These are phyloP conservation scores for Trapa bicornis DNA, from an alignment of 345 rosid species.

Conservation along the genomic window DNA sequence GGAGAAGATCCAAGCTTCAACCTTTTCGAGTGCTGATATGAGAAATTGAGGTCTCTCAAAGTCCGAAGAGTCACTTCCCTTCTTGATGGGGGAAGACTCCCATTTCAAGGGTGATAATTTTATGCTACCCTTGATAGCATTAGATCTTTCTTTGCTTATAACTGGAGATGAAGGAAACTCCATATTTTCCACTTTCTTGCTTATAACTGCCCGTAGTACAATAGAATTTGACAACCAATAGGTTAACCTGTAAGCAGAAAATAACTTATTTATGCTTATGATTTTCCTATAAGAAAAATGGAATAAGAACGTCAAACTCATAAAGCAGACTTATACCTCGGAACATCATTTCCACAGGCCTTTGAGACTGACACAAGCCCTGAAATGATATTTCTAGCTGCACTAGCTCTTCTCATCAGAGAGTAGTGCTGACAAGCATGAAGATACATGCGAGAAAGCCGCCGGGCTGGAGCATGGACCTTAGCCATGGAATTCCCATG, in stretches of 20 bases:
- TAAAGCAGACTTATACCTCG: conserved; percentile 40
- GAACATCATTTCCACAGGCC: conserved; percentile 93
- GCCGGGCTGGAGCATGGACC: conserved; percentile 94
- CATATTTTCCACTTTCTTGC: conserved; percentile 27
- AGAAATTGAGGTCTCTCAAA: conserved; percentile 54
- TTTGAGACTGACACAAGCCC: conserved; percentile 74
- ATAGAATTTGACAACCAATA: conserved; percentile 90
- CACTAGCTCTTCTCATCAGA: conserved; percentile 52
- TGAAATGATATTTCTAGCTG: conserved; percentile 71
- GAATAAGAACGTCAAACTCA: neutral
- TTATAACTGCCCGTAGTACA: conserved; percentile 55
- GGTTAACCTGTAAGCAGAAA: conserved; percentile 45
- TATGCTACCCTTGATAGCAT: conserved; percentile 24
- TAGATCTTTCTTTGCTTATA: conserved; percentile 20
- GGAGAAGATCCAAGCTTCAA: conserved; percentile 92
- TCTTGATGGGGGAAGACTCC: conserved; percentile 37
- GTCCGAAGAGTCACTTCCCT: conserved; percentile 25
- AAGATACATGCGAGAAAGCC: conserved; percentile 78
- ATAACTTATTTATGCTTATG: neutral
- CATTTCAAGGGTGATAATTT: conserved; percentile 38
- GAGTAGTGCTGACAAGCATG: conserved; percentile 46
- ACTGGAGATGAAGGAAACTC: conserved; percentile 25
- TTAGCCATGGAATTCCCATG: conserved; percentile 82
- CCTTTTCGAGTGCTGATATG: conserved; percentile 55
- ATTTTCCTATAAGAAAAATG: neutral